These are phyloP conservation scores for Boletus tylopilopsis DNA, from an alignment of 768 basidiomycete genomes.

Conservation along the genomic window DNA sequence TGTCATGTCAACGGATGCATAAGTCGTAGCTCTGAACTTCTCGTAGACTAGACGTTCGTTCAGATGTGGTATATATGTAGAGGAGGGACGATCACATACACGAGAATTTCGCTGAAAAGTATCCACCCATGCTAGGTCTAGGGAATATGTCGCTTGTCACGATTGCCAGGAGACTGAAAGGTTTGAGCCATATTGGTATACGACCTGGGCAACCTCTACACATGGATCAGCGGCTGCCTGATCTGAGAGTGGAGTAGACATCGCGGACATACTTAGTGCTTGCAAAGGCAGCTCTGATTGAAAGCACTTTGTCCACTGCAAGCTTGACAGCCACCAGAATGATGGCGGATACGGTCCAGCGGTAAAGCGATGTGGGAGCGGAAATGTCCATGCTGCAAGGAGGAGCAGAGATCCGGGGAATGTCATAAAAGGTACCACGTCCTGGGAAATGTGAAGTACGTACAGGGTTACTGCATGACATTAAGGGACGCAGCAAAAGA, in stretches of 20 bases:
- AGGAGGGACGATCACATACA: conserved; percentile 25
- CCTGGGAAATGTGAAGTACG: no score
- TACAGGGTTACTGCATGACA: no score
- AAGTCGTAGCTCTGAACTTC: conserved; percentile 37
- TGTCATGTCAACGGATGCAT: conserved; percentile 35
- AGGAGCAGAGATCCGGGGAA: no score
- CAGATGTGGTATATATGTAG: not conserved
- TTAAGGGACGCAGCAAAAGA: no score
- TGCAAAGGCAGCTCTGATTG: conserved; percentile 11
- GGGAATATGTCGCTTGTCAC: conserved; percentile 33
- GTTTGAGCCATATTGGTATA: conserved; percentile 28
- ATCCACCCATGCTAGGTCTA: conserved; percentile 31
- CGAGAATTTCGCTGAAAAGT: conserved; percentile 33
- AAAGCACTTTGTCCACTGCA: conserved; percentile 1
- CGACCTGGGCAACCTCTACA: conserved; percentile 21
- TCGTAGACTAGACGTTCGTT: conserved; percentile 36
- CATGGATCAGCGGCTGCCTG: not conserved
- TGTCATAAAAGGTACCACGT: no score
- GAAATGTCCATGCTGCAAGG: conserved; percentile 7
- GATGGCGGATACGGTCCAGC: conserved; percentile 4
- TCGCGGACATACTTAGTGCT: conserved; percentile 13
- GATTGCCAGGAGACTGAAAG: conserved; percentile 28
- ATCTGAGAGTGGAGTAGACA: no score
- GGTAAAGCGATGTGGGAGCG: not conserved
- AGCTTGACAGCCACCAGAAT: conserved; percentile 9